Evolutionary conservation across 2,329 filamentous ascomycete species (phyloP).

Genomic region (Talaromyces sp.): DNA sequence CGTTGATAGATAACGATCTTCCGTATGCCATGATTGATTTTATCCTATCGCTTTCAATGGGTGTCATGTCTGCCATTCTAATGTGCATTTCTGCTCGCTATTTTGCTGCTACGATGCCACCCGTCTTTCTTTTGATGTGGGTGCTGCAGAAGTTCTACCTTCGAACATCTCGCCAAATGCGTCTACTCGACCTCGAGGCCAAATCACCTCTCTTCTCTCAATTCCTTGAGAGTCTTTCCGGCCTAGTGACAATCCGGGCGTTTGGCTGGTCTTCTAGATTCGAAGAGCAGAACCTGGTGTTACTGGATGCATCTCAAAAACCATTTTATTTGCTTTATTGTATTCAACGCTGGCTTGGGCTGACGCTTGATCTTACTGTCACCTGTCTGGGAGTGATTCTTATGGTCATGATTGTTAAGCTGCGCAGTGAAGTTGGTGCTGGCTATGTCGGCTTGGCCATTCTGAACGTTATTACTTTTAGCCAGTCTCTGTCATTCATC

Average conservation of each 20-base stretch:
- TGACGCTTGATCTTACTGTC: constrained; percentile 53
- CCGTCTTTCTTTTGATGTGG: constrained; percentile 50
- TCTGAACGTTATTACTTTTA: constrained; percentile 55
- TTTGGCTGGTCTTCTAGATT: constrained; percentile 54
- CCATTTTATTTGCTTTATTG: constrained; percentile 59
- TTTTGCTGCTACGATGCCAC: constrained; percentile 50
- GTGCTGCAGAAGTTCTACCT: constrained; percentile 59
- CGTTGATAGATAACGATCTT: constrained; percentile 46
- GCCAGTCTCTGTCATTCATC: constrained; percentile 50
- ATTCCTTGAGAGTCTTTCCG: constrained; percentile 58
- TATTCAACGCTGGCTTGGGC: constrained; percentile 58
- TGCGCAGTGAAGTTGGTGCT: constrained; percentile 44
- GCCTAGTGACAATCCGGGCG: constrained; percentile 56
- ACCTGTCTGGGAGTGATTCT: constrained; percentile 50
- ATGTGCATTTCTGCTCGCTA: constrained; percentile 51
- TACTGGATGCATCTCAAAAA: constrained; percentile 56
- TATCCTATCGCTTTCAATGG: constrained; percentile 24
- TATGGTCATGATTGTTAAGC: constrained; percentile 50
- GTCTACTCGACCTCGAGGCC: constrained; percentile 61
- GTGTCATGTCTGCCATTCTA: constrained; percentile 45
- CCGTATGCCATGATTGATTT: constrained; percentile 43
- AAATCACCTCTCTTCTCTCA: constrained; percentile 60
- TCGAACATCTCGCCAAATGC: constrained; percentile 59
- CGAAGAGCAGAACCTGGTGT: constrained; percentile 46
- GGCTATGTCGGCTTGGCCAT: constrained; percentile 55